Percentiles rank a stretch among this genome's conserved stretches.
These are phyloP conservation scores for Phlyctochytrium planicorne DNA, from an alignment of 192 early-diverging fungal species.

Conservation along the genomic window DNA sequence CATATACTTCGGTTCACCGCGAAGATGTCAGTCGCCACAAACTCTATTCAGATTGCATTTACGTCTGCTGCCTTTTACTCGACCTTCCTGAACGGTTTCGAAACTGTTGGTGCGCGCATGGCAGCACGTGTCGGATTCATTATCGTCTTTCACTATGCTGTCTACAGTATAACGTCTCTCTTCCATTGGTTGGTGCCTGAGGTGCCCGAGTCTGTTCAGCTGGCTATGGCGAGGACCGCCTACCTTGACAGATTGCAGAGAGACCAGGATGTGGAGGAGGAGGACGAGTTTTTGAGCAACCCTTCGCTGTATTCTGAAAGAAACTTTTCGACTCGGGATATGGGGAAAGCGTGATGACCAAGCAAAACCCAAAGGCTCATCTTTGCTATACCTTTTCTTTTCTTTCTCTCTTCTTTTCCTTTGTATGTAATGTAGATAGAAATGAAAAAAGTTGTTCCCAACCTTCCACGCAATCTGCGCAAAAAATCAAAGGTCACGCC, in stretches of 20 bases:
- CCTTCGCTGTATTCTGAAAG: slow-evolving; percentile 3
- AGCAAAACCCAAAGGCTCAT: no score
- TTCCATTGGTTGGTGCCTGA: slow-evolving; percentile 12
- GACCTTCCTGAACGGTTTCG: slow-evolving; percentile 5
- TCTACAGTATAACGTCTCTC: slow-evolving; percentile 6
- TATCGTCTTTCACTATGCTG: slow-evolving; percentile 25
- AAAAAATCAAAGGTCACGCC: no score
- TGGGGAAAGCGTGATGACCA: no score
- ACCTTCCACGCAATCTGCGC: no score
- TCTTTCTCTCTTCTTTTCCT: no score
- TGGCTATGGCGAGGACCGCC: slow-evolving; percentile 20
- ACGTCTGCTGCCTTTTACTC: slow-evolving; percentile 20
- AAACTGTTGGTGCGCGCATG: slow-evolving; percentile 7
- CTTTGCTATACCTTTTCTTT: no score
- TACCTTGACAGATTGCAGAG: slow-evolving; percentile 25
- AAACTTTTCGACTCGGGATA: no score
- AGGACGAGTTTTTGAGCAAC: slow-evolving; percentile 18
- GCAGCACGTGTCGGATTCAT: slow-evolving; percentile 23
- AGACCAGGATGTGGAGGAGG: slow-evolving; percentile 29
- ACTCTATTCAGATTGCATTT: slow-evolving; percentile 22
- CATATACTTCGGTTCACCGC: slow-evolving; percentile 14
- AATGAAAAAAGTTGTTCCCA: no score
- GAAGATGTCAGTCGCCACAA: slow-evolving; percentile 15
- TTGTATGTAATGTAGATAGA: no score
- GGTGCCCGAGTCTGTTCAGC: slow-evolving; percentile 6